A percentile compares a stretch with the other conserved stretches of the same genome.
phyloP scores from a whole-genome alignment of 352 stramenopile genomes.

The Globisporangium splendens region DNA sequence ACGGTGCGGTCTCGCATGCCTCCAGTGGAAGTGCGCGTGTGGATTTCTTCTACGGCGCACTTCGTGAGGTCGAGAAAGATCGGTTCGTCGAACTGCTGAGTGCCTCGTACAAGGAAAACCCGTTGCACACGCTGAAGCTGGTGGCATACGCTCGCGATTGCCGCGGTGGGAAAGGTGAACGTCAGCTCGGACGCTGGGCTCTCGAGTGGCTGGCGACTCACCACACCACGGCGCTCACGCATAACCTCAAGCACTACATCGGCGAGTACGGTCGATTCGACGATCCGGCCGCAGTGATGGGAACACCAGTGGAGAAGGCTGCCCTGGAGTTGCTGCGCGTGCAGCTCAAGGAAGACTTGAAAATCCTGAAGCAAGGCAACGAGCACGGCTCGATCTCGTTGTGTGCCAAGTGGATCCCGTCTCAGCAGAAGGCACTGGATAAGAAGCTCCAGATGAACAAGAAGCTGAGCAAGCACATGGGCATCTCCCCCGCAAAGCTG shows the following conservation, averaged over 20 bases:
- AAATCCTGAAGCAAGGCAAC: slow-evolving; percentile 14
- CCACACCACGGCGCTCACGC: slow-evolving; percentile 25
- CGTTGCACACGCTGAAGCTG: slow-evolving; percentile 54
- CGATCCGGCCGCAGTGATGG: slow-evolving; percentile 40
- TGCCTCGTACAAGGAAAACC: slow-evolving; percentile 38
- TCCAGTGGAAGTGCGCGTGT: slow-evolving; percentile 33
- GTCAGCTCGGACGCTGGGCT: slow-evolving; percentile 27
- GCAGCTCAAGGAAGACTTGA: slow-evolving; percentile 32
- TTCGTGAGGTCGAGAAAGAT: slow-evolving; percentile 27
- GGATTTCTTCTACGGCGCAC: slow-evolving; percentile 39
- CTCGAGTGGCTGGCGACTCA: slow-evolving; percentile 35
- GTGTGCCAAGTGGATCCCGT: slow-evolving; percentile 58
- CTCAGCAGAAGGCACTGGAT: slow-evolving; percentile 54
- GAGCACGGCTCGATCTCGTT: slow-evolving; percentile 24
- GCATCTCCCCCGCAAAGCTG: slow-evolving; percentile 29
- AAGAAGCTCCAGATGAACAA: slow-evolving; percentile 46
- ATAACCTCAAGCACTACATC: slow-evolving; percentile 46
- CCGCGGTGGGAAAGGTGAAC: slow-evolving; percentile 47
- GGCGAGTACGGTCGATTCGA: slow-evolving; percentile 48
- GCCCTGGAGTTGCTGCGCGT: slow-evolving; percentile 30
- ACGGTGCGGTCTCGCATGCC: slow-evolving; percentile 33
- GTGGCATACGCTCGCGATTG: slow-evolving; percentile 47
- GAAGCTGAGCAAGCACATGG: slow-evolving; percentile 49
- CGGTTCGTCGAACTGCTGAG: slow-evolving; percentile 26
- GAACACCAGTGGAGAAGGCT: slow-evolving; percentile 29